Base-by-base conservation (phyloP, 345 rosid species). In the Salix caprea region DNA sequence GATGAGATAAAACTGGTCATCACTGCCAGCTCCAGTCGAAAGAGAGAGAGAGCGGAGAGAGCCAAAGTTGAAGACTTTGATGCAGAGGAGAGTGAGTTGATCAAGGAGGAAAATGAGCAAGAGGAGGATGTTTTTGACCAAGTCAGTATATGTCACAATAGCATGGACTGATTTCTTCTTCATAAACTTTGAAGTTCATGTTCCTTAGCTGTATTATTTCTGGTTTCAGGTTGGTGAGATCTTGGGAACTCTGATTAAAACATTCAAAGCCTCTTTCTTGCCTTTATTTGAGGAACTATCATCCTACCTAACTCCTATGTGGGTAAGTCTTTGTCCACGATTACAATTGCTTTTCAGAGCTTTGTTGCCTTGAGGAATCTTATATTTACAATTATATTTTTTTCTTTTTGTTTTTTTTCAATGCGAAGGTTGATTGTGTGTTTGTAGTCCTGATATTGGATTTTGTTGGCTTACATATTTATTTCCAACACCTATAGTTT, bases 111-210 rank as follows among this genome's bases (percentile, higher is more conserved):
- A 85, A 96, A 96, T 88, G 99, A 94, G 79, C 97, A 92, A 77
- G 99, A 96, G 87, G 99, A 96, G 83, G 99, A 96, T 83, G 97
- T 96, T 80, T 94, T 96, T 85, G 99, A 96, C 80, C 99, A 96
- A 86, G 99, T 96, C 68, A 83, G 94, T 85, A 64, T 79, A n/a
- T 82, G 56, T 65, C 62, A 62, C 50, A 60, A 26, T 15, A 67
- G 12, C 36, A 64, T 58, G 28, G 15, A 58, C 23, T 37, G 13
- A 34, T 11, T 30, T 39, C 26, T 13, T 4, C 52, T 66, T 36
- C 4, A 70, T 61, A 18, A 58, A 65, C n/a, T 4, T 2, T 39
- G 32, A 18, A 8, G 12, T 64, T 71, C 46, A 3, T 82, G 6
- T 77, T 77, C 67, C 76, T 28, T 68, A 54, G 9, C 42, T 58